phyloP scores from a whole-genome alignment of 768 basidiomycete genomes.

The Cystoderma amianthinum region DNA sequence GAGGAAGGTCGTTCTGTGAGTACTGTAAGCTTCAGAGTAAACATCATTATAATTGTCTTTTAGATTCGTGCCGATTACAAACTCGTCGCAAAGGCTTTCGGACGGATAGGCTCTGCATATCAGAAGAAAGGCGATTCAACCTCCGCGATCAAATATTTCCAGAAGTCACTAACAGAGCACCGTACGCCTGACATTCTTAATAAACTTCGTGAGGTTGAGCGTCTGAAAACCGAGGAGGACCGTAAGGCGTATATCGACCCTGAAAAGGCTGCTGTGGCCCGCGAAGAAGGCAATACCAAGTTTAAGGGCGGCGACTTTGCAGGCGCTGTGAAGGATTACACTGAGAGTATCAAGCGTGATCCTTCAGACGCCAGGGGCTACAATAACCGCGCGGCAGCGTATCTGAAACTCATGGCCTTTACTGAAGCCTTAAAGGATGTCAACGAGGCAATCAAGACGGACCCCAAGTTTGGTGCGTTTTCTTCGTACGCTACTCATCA shows the following conservation, averaged over 20 bases:
- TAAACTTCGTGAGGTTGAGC: constrained; percentile 85
- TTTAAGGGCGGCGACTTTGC: constrained; percentile 95
- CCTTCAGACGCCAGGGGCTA: constrained; percentile 88
- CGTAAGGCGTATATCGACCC: constrained; percentile 85
- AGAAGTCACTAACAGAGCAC: constrained; percentile 94
- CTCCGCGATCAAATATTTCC: constrained; percentile 83
- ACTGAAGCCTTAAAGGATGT: constrained; percentile 97
- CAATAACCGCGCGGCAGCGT: constrained; percentile 97
- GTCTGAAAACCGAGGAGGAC: constrained; percentile 69
- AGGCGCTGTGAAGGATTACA: constrained; percentile 84
- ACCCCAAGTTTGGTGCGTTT: constrained; percentile 71
- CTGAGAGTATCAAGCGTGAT: constrained; percentile 95
- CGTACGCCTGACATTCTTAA: constrained; percentile 88
- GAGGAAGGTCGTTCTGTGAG: constrained; percentile 84
- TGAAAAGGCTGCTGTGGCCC: constrained; percentile 68
- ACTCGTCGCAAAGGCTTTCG: constrained; percentile 89
- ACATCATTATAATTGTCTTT: constrained; percentile 1
- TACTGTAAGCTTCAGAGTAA: neutral
- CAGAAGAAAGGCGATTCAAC: constrained; percentile 68
- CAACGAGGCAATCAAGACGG: constrained; percentile 87
- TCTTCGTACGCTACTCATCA: neutral
- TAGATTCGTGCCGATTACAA: constrained; percentile 92
- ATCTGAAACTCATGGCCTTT: constrained; percentile 89
- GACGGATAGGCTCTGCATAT: constrained; percentile 84
- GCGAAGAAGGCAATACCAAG: constrained; percentile 87